A percentile compares a stretch with the other conserved stretches of the same genome.
These are phyloP conservation scores for Rhynchospora pubera DNA, from an alignment of 176 grass and related monocot genomes.

Conservation along the genomic window DNA sequence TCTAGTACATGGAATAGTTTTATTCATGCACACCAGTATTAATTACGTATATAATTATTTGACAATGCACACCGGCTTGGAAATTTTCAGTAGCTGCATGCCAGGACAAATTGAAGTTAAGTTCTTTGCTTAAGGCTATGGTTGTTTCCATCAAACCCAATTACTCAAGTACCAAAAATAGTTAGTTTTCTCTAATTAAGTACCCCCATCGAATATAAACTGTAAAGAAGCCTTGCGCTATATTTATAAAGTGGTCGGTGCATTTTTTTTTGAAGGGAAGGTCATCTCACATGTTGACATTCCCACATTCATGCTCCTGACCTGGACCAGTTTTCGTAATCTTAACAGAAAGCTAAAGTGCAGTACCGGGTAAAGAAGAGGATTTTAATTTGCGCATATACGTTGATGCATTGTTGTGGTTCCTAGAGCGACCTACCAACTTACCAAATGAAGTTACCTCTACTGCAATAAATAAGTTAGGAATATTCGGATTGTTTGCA, in stretches of 20 bases:
- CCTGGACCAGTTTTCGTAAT: not conserved
- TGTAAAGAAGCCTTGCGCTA: not conserved
- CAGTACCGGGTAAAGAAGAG: not conserved
- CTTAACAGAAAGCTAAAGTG: not conserved
- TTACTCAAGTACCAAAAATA: no score
- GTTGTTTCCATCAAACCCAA: no score
- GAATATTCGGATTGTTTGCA: not conserved
- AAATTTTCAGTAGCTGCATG: not conserved
- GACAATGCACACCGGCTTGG: not conserved
- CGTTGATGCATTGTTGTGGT: not conserved
- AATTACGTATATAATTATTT: not conserved
- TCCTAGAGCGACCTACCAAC: not conserved
- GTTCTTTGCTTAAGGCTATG: no score
- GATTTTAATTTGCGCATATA: not conserved
- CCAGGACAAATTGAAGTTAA: no score
- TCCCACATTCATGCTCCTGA: not conserved
- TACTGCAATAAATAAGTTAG: not conserved
- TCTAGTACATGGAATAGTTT: not conserved
- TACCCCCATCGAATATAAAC: not conserved
- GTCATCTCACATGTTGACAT: conserved; percentile 18
- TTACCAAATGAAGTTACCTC: not conserved
- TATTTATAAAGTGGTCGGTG: not conserved
- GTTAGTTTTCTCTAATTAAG: not conserved
- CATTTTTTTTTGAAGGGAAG: conserved; percentile 7
- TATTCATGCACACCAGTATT: not conserved